Base-by-base conservation (phyloP, 75 land plant genomes). In the Sequoia sempervirens region DNA sequence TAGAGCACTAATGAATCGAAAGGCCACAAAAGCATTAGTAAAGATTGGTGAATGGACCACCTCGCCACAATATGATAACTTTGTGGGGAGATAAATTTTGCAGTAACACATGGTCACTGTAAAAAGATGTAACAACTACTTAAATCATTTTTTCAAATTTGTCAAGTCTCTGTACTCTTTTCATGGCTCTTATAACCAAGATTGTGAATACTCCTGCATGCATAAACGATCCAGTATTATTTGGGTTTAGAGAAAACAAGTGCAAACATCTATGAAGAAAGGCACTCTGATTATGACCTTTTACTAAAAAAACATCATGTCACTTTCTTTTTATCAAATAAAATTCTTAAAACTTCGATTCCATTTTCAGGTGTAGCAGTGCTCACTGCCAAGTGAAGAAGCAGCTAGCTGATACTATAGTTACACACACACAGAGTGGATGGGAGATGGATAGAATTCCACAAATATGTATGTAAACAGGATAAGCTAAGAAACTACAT, bases 121-220 rank as follows among this genome's bases (percentile, higher is more conserved):
- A 37, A 14, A 14, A 17, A n/a, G n/a, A 80, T 38, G 40, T 32
- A 37, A 37, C 73, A 13, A 50, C 68, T 17, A n/a, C n/a, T 76
- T 75, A 95, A 43, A 97, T 85, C 96, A 93, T 93, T 79, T 90
- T 93, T 90, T 97, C 99, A 84, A 97, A 95, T 46, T 97, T 95
- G 46, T 97, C 99, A 3, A 97, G 90, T 45, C 85, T 92, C 47
- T 91, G 88, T 81, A 95, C 91, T 83, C 96, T 89, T 83, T 92
- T 92, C 95, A 97, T 91, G 40, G 93, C 87, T 45, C 88, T 86
- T 32, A 85, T 34, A 50, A 92, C 4, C 37, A 97, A 84, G n/a
- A 88, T 38, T 84, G 91, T 70, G 74, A 95, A 94, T 9, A 95
- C 85, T 87, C 98, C 99, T 97, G 91, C 88, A 91, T 61, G 80